These are phyloP conservation scores for Alternaria sp. DNA, from an alignment of 2,329 filamentous ascomycete genomes.

Conservation along the genomic window DNA sequence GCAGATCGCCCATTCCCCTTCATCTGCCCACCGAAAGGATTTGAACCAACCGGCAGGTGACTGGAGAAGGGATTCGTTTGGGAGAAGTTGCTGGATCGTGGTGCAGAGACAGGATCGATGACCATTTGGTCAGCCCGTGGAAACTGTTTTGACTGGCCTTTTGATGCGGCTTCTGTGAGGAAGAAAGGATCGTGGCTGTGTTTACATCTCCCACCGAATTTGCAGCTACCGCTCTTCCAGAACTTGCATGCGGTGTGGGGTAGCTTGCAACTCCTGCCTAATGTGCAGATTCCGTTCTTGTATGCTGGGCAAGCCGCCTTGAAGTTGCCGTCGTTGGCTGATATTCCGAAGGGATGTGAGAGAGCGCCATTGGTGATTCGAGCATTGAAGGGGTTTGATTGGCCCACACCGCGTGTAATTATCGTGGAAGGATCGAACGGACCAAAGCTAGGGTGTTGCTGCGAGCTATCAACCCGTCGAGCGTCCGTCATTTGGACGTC, in stretches of 20 bases:
- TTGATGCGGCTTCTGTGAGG: neutral
- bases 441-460: neutral
- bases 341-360: neutral
- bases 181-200: conserved; percentile 11
- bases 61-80: neutral
- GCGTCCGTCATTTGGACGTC: neutral
- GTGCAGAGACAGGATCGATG: neutral
- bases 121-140: neutral
- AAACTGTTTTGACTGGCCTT: neutral
- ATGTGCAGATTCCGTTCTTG: neutral
- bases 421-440: neutral
- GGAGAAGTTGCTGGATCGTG: neutral
- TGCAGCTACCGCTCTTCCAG: conserved; percentile 1
- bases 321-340: neutral
- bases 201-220: neutral
- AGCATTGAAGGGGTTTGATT: neutral
- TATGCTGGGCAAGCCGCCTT: neutral
- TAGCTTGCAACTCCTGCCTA: neutral
- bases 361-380: neutral
- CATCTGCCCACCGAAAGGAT: neutral
- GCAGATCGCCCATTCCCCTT: neutral
- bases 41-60: neutral
- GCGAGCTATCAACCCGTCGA: neutral
- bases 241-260: neutral
- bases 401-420: neutral